These are phyloP conservation scores for Pseudognaphalium luteoalbum DNA, from an alignment of 129 eudicot genomes.

Conservation along the genomic window DNA sequence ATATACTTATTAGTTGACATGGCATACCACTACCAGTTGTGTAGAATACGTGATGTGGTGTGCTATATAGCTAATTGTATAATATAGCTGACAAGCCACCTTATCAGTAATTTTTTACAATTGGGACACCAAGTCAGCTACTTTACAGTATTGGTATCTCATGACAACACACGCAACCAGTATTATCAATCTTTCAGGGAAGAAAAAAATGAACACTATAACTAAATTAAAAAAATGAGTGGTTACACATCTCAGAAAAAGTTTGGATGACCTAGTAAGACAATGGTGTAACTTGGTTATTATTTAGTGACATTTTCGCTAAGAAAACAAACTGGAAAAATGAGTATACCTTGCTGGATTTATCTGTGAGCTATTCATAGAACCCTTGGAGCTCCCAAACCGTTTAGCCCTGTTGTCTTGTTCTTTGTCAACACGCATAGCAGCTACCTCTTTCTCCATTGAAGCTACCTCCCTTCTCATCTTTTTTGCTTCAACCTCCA, in stretches of 20 bases:
- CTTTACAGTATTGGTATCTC: neutral
- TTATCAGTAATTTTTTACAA: neutral
- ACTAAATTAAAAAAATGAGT: no score
- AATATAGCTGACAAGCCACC: neutral
- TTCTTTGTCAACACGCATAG: conserved; percentile 89
- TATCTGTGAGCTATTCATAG: conserved; percentile 60
- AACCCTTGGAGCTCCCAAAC: conserved; percentile 56
- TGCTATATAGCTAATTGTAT: neutral
- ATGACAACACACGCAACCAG: neutral
- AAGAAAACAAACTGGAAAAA: neutral
- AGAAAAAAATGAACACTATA: neutral
- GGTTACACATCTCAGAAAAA: neutral
- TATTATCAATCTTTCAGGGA: neutral
- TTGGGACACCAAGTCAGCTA: neutral
- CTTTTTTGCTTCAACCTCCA: conserved; percentile 94
- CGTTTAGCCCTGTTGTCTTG: conserved; percentile 78
- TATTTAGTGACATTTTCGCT: neutral
- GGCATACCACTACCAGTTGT: neutral
- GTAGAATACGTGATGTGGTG: neutral
- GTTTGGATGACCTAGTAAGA: neutral
- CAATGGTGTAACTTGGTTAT: neutral
- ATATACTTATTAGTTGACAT: no score
- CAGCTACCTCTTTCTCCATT: conserved; percentile 93
- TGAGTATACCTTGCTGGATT: conserved; percentile 66
- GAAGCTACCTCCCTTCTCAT: conserved; percentile 96